Base-by-base conservation (phyloP, 2,329 filamentous ascomycete species). In the Xylaria sp. region DNA sequence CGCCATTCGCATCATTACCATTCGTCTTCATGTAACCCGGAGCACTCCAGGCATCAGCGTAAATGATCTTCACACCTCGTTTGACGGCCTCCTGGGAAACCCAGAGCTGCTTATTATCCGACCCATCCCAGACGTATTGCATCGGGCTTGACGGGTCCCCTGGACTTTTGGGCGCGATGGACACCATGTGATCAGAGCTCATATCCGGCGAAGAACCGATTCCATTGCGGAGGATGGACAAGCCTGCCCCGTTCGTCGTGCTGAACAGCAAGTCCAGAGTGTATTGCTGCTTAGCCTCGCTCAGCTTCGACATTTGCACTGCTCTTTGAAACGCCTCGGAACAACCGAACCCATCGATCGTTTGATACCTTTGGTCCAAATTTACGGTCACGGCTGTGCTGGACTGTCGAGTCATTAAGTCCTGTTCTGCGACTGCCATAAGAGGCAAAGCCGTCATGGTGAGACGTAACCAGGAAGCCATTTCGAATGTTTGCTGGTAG, bases 31-130 rank as follows among this genome's bases (percentile, higher is more conserved):
- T 85, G 73, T 82, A 85, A 0, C 82, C 82, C 0, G 83, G 83
- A 0, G 83, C 83, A 64, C 79, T 82, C 83, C 83, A 85, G 0
- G 83, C 83, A 72, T 85, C 80, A 2, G 80, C 81, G 41, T 83
- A 83, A 20, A 83, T 79, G 0, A 75, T 78, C 64, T 76, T 76
- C 20, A 82, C 79, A 1, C 80, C 80, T 51, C 82, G 81, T 43
- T 74, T 73, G 46, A 79, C 74, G 1, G 86, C 86, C 74, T 86
- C 79, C 75, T 88, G 80, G 8, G 83, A 82, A 48, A 89, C 79
- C 77, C 81, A 87, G 15, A 89, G 76, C 78, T 88, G 86, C 7
- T 84, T 83, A 13, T 78, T 76, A 64, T 86, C 83, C 60, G 84
- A 82, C 9, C 78, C 78, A 68, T 86, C 83, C 80, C 83, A 86